phyloP scores from a whole-genome alignment of 495 filamentous ascomycete genomes.

The Neurospora sp. region DNA sequence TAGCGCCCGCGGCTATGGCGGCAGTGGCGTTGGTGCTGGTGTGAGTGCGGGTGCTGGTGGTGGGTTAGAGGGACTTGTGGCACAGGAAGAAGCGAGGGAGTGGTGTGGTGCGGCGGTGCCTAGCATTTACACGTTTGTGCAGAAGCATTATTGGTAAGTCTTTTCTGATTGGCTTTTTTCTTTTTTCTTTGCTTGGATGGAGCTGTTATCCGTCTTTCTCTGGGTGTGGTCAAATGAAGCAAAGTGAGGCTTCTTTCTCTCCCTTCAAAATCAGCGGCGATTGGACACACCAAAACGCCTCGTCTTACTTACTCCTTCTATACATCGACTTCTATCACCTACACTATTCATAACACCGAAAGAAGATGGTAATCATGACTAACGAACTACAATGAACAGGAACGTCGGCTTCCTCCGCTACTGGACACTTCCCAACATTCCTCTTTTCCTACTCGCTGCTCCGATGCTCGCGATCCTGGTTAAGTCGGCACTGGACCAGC shows the following conservation, averaged over 20 bases:
- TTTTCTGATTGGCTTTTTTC: background rate
- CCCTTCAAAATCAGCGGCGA: too few species aligned
- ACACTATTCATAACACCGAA: background rate
- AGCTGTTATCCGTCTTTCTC: too few species aligned
- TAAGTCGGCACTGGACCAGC: slow-evolving; percentile 46
- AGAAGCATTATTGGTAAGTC: slow-evolving; percentile 76
- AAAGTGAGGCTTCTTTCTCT: too few species aligned
- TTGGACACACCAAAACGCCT: background rate
- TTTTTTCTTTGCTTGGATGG: background rate
- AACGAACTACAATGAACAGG: slow-evolving; percentile 37
- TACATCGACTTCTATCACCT: background rate
- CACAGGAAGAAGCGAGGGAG: slow-evolving; percentile 31
- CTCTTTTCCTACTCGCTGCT: slow-evolving; percentile 73
- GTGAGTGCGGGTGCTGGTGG: background rate
- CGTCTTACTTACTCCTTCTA: background rate
- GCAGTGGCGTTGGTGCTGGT: background rate
- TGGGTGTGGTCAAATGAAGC: too few species aligned
- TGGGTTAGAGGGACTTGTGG: background rate
- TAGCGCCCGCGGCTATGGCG: background rate
- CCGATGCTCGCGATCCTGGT: slow-evolving; percentile 68
- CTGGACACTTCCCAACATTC: slow-evolving; percentile 80
- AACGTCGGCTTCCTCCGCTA: slow-evolving; percentile 79
- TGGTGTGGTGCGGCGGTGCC: slow-evolving; percentile 70
- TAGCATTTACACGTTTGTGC: slow-evolving; percentile 87
- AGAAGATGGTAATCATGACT: background rate